A percentile compares a stretch with the other conserved stretches of the same genome.
phyloP scores from a whole-genome alignment of 2,329 filamentous ascomycete genomes.

The Tolypocladium amazonense region DNA sequence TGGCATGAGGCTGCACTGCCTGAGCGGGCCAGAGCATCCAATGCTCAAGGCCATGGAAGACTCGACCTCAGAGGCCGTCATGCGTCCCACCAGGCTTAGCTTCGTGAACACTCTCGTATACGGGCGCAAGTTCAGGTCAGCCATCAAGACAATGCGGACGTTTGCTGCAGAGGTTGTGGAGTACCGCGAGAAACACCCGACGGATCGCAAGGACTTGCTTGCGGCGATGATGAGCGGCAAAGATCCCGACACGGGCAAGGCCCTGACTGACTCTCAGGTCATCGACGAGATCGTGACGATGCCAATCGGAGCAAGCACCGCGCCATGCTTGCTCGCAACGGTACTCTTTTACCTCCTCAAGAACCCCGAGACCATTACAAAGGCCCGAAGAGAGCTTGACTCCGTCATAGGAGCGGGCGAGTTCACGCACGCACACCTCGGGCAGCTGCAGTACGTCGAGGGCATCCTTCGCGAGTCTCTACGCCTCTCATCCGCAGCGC shows the following conservation, averaged over 20 bases:
- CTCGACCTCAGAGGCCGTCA: slow-evolving; percentile 44
- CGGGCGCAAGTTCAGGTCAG: slow-evolving; percentile 39
- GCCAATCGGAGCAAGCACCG: slow-evolving; percentile 46
- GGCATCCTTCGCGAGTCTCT: slow-evolving; percentile 44
- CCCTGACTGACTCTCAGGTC: slow-evolving; percentile 47
- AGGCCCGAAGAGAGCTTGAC: slow-evolving; percentile 44
- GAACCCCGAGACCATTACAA: slow-evolving; percentile 35
- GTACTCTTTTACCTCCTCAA: slow-evolving; percentile 40
- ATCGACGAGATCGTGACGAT: slow-evolving; percentile 61
- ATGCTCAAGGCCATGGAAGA: slow-evolving; percentile 44
- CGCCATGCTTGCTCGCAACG: slow-evolving; percentile 32
- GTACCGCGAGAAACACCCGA: slow-evolving; percentile 41
- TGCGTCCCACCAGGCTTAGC: slow-evolving; percentile 39
- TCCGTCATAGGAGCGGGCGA: slow-evolving; percentile 33
- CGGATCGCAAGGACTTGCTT: slow-evolving; percentile 49
- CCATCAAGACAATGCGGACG: slow-evolving; percentile 41
- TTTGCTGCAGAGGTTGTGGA: slow-evolving; percentile 47
- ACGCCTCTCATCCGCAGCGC: slow-evolving; percentile 42
- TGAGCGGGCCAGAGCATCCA: slow-evolving; percentile 34
- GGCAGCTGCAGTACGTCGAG: slow-evolving; percentile 41
- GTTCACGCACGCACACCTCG: slow-evolving; percentile 35
- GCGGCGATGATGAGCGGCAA: slow-evolving; percentile 46
- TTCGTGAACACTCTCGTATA: slow-evolving; percentile 43
- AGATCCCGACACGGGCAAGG: slow-evolving; percentile 51
- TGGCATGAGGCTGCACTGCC: slow-evolving; percentile 35